Base-by-base conservation (phyloP, 805 yeast genomes). In the Lipomyces starkeyi region DNA sequence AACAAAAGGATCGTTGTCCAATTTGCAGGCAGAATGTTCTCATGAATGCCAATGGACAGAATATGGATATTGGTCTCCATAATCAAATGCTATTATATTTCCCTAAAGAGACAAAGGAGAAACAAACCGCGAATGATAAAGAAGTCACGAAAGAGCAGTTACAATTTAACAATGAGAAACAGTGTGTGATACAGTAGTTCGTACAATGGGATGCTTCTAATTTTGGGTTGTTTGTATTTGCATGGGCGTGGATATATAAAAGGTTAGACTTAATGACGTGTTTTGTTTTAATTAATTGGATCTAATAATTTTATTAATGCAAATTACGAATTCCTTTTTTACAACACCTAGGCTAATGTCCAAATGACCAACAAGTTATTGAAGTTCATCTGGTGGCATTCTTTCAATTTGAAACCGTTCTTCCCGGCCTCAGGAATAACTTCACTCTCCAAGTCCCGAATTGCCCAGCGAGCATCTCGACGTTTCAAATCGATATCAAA, bases 51-150 rank as follows among this genome's bases (percentile, higher is more conserved):
- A 88, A 88, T 71, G 85, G 86, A 35, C 70, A 80, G 1, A 88
- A 89, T 71, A 78, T 90, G 68, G 94, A 90, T 74, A 47, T 78
- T 5, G 84, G 84, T 8, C 78, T 85, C 54, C 81, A 87, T 81
- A 78, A 79, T 29, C 80, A 85, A 64, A 81, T 90, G 83, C 83
- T 87, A 75, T 74, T 79, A 58, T 85, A 86, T 73, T 90, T 90
- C 78, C 94, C 94, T 0, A 74, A 79, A 25, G 93, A 90, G 76
- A 87, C 87, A 22, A 89, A 88, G 73, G 82, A 81, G 71, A 90
- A 90, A 74, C 81, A 86, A 74, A 78, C 79, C 60, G 88, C 86
- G 60, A 84, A 89, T 68, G 85, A 81, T 60, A 80, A 75, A 56
- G 87, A 85, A 66, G 77, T 81, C 0, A 78, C 83, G 3, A 79